Evolutionary conservation across 495 filamentous ascomycete genomes (phyloP), one percentile per base, ranked within the genome.

Genomic region (Aspergillus homomorphus): DNA sequence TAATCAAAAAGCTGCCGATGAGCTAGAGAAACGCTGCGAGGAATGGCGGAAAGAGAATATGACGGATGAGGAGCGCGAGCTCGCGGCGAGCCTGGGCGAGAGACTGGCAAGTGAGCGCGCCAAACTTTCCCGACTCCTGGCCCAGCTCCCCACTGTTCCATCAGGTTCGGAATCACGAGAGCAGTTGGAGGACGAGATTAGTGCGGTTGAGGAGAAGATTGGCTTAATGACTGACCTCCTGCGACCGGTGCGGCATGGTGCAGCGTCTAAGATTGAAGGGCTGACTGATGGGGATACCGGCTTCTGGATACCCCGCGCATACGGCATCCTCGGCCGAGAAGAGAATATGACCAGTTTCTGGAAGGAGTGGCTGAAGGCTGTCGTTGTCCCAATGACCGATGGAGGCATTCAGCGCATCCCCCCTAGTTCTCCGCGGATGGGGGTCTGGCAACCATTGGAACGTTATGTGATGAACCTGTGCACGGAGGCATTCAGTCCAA

Each of bases 381-480:
- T 98, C 19, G 81, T 92, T 24, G 91, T 96, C 43, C 94, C 94
- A 16, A 97, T 97, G 94, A 91, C 86, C 16, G 89, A 96, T 69
- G 91, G 93, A 42, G 86, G 79, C 12, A 80, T 98, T 43, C 73
- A 93, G 66, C 82, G 91, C 50, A 84, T 98, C 6, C 89, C 94
- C 20, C 80, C 89, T 10, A 95, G 86, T 70, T 98, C 94, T 4
- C 91, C 93, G 16, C 90, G 86, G 52, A 84, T 96, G 61, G 94
- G 94, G n/a, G 83, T 91, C 58, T 98, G 94, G 94, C 93, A 96
- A 66, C 94, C 94, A 22, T 73, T 98, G 53, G 94, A 98, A 75
- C 84, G 91, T 73, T 98, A 97, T 73, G 94, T 98, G 42, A 89
- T 98, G 75, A 98, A 98, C 68, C 83, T 98, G 20, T 98, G 94